Conservation (phyloP, 345 rosid species). For the Eucalyptus tenuipes region DNA sequence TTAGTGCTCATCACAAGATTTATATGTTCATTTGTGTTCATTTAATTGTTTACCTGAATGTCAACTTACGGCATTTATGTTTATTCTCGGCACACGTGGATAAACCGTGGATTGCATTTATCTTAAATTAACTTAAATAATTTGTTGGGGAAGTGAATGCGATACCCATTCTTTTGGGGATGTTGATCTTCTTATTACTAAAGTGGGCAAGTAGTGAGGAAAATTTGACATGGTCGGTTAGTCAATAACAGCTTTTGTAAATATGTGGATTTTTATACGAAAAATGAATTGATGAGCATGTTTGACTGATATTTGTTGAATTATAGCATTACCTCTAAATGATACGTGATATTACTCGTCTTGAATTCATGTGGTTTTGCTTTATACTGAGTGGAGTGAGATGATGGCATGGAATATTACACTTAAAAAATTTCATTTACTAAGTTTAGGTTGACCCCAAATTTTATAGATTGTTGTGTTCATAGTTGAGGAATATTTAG, state of each 20-base stretch:
- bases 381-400: fast-evolving
- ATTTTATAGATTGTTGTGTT: fast-evolving
- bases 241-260: not conserved
- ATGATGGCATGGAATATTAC: not conserved
- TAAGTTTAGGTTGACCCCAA: not conserved
- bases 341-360: not conserved
- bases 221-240: not conserved
- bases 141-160: not conserved
- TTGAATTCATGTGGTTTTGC: not conserved
- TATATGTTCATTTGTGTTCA: fast-evolving
- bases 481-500: not conserved
- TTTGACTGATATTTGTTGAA: not conserved
- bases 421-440: not conserved
- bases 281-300: too few species aligned
- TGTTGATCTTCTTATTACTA: not conserved
- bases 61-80: not conserved
- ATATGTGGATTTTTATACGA: too few species aligned
- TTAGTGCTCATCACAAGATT: not conserved
- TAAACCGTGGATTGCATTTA: not conserved
- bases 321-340: not conserved
- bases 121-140: not conserved
- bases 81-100: not conserved
- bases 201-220: not conserved
- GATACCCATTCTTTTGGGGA: not conserved
- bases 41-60: not conserved